phyloP scores from a whole-genome alignment of 2,329 filamentous ascomycete species.

The Escovopsis sp. region DNA sequence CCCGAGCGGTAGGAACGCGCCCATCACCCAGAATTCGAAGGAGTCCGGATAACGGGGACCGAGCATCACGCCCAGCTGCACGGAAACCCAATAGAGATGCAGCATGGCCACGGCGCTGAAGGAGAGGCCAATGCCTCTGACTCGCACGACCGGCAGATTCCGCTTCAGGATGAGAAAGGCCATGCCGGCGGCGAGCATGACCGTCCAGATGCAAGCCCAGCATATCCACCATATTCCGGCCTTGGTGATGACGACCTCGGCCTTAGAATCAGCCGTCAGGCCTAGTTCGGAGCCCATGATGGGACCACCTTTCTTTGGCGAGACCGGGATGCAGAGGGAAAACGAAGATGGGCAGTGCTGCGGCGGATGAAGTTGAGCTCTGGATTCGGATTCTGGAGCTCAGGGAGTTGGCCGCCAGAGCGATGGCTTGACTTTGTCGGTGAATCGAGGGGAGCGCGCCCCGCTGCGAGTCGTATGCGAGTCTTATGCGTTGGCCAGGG shows the following conservation, averaged over 20 bases:
- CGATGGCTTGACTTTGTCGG: no score
- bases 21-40: conserved; percentile 51
- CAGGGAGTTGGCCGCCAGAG: no score
- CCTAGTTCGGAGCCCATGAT: conserved; percentile 15
- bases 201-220: conserved; percentile 20
- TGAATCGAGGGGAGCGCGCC: no score
- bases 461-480: no score
- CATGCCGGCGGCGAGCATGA: conserved; percentile 23
- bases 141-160: conserved; percentile 21
- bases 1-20: conserved; percentile 46
- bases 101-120: conserved; percentile 24
- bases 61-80: conserved; percentile 23
- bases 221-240: conserved; percentile 21
- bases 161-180: conserved; percentile 22
- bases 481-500: no score
- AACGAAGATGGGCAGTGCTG: neutral
- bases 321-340: no score
- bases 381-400: no score
- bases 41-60: conserved; percentile 28
- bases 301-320: no score
- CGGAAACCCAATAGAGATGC: conserved; percentile 26
- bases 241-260: conserved; percentile 10
- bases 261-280: conserved; percentile 9
- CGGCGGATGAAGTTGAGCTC: no score
- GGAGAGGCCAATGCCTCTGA: conserved; percentile 25